A percentile compares a stretch with the other conserved stretches of the same genome.
Evolutionary conservation across 1,284 basidiomycete species (phyloP).

Genomic region (Ceratobasidium sp.): DNA sequence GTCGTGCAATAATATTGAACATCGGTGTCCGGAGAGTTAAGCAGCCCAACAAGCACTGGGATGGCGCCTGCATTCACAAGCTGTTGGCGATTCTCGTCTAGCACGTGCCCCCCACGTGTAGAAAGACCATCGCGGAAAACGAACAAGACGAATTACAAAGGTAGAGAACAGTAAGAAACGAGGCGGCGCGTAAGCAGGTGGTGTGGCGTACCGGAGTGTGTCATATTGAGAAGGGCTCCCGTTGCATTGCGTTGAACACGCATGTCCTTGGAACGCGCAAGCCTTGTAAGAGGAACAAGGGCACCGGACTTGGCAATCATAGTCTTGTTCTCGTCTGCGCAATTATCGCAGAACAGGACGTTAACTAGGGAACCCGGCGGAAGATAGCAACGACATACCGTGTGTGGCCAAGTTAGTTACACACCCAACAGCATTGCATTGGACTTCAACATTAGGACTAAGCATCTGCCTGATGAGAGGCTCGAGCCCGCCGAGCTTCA

Average conservation of each 20-base stretch:
- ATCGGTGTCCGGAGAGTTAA: slow-evolving; percentile 98
- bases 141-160: neutral
- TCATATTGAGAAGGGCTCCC: slow-evolving; percentile 99
- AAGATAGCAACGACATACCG: slow-evolving; percentile 67
- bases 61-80: slow-evolving; percentile 99
- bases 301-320: slow-evolving; percentile 99
- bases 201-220: slow-evolving; percentile 84
- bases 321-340: slow-evolving; percentile 96
- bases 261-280: slow-evolving; percentile 99
- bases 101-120: slow-evolving; percentile 2
- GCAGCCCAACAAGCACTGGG: slow-evolving; percentile 93
- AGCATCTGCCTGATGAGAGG: slow-evolving; percentile 99
- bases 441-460: slow-evolving; percentile 98
- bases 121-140: neutral
- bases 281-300: slow-evolving; percentile 93
- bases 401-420: slow-evolving; percentile 99
- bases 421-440: slow-evolving; percentile 99
- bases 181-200: neutral
- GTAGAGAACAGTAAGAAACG: slow-evolving; percentile 28
- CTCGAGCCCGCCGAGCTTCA: slow-evolving; percentile 97
- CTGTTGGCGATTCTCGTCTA: slow-evolving; percentile 98
- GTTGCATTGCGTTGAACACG: slow-evolving; percentile 99
- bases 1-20: slow-evolving; percentile 99
- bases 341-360: too few species aligned
- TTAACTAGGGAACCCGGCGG: too few species aligned